Evolutionary conservation across 2,329 filamentous ascomycete species (phyloP).

Genomic region (Aspergillus viridinutans): DNA sequence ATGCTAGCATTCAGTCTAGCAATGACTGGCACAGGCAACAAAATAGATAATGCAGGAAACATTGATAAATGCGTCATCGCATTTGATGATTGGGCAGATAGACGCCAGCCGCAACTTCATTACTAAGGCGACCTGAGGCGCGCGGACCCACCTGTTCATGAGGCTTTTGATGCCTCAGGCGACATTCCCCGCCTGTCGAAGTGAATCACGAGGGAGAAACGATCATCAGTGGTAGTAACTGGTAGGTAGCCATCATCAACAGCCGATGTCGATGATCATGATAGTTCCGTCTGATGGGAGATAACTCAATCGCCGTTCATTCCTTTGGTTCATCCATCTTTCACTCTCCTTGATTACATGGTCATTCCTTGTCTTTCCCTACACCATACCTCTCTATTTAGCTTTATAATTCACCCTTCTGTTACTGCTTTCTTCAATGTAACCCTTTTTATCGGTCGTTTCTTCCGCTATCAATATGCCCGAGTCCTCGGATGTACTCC

Average conservation of each 20-base stretch:
- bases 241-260: background rate
- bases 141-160: background rate
- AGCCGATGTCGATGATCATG: conserved; percentile 1
- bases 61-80: background rate
- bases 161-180: conserved; percentile 4
- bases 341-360: conserved; percentile 3
- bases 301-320: conserved; percentile 3
- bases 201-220: background rate
- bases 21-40: conserved; percentile 11
- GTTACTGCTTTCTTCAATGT: conserved; percentile 12
- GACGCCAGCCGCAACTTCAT: conserved; percentile 10
- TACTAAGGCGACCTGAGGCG: background rate
- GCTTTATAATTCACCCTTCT: background rate
- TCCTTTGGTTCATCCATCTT: conserved; percentile 1
- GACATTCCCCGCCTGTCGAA: conserved; percentile 3
- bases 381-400: background rate
- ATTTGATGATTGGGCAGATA: conserved; percentile 6
- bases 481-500: conserved; percentile 26
- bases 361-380: background rate
- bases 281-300: background rate
- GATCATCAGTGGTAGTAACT: too few species aligned
- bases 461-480: conserved; percentile 27
- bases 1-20: background rate
- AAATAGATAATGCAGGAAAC: background rate
- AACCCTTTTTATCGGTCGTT: conserved; percentile 3